phyloP scores from a whole-genome alignment of 2,329 filamentous ascomycete species.

The Sclerotinia spermophila region DNA sequence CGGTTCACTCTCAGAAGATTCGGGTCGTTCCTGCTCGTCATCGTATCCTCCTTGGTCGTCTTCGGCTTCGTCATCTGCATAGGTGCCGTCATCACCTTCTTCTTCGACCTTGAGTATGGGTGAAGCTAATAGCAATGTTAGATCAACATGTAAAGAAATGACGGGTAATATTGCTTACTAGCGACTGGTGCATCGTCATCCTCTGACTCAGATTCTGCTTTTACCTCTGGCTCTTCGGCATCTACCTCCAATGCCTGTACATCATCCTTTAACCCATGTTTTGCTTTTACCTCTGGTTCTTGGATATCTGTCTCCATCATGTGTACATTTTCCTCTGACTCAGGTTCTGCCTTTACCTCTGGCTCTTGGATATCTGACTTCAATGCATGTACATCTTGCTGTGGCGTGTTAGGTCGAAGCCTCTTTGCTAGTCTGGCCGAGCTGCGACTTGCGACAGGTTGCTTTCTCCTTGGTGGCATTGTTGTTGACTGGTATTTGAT shows the following conservation, averaged over 20 bases:
- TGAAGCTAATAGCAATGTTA: neutral
- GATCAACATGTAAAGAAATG: neutral
- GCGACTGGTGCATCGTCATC: neutral
- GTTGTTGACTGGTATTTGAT: neutral
- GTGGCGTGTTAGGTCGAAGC: too few species aligned
- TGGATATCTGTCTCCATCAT: too few species aligned
- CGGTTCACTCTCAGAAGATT: too few species aligned
- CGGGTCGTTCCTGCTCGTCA: neutral
- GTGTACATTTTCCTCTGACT: neutral
- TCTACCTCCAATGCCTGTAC: too few species aligned
- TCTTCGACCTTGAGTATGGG: neutral
- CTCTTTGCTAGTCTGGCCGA: neutral
- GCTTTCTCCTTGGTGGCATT: neutral
- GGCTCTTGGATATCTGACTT: too few species aligned
- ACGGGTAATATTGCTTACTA: neutral
- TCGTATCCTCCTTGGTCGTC: neutral
- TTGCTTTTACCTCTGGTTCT: too few species aligned
- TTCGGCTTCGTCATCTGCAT: neutral
- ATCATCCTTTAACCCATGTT: too few species aligned
- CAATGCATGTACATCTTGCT: too few species aligned
- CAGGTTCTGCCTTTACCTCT: neutral
- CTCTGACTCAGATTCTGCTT: neutral
- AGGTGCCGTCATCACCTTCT: neutral
- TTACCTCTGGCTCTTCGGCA: neutral
- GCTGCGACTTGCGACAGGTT: neutral